Conservation (phyloP, 768 basidiomycete species). For the Fibroporia radiculosa region DNA sequence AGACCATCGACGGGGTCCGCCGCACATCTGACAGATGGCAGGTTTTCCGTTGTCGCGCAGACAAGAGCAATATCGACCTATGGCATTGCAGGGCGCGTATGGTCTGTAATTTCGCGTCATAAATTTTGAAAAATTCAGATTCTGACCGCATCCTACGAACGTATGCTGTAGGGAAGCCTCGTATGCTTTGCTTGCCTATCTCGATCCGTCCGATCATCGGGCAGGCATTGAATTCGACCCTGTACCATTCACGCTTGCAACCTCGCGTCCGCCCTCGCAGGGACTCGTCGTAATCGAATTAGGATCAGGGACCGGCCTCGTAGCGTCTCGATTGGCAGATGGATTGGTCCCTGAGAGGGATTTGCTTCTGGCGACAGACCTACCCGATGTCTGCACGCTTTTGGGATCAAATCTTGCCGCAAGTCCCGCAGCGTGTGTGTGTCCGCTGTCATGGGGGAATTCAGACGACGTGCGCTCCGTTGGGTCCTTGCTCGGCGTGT, state of each 20-base stretch:
- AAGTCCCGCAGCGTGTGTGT: constrained; percentile 24
- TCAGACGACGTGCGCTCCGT: constrained; percentile 27
- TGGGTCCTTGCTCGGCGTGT: neutral
- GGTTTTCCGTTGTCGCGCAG: constrained; percentile 35
- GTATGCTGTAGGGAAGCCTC: constrained; percentile 25
- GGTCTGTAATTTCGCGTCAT: too few relatives aligned
- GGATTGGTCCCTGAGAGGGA: constrained; percentile 26
- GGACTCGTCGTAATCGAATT: constrained; percentile 54
- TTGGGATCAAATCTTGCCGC: constrained; percentile 32
- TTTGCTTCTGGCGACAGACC: constrained; percentile 56
- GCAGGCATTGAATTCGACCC: constrained; percentile 30
- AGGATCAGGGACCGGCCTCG: constrained; percentile 71
- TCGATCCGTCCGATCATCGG: constrained; percentile 4
- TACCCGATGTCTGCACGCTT: constrained; percentile 61
- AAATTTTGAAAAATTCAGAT: too few relatives aligned
- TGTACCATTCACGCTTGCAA: constrained; percentile 16
- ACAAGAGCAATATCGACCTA: constrained; percentile 55
- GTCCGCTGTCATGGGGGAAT: constrained; percentile 69
- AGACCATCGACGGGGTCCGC: constrained; percentile 19
- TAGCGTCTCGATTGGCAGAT: constrained; percentile 40
- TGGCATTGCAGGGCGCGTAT: constrained; percentile 82
- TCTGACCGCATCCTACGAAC: too few relatives aligned
- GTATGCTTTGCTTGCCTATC: constrained; percentile 17
- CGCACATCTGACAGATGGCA: constrained; percentile 5
- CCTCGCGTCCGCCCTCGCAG: neutral